Base-by-base conservation (phyloP, 345 rosid species). In the Pugionium dolabratum region DNA sequence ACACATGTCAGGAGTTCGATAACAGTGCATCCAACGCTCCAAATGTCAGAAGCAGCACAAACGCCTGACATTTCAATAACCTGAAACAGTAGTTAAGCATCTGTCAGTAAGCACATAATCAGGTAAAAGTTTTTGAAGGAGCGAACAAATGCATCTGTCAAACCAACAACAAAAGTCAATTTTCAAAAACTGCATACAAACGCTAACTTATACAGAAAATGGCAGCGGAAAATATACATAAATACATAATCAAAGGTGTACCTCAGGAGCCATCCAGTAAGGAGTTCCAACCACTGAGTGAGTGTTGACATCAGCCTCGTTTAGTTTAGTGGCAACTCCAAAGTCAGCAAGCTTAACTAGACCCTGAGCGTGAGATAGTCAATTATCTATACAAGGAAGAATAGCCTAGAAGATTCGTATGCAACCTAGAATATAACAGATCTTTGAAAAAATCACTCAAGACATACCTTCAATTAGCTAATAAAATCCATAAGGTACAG, bases 201-300 rank as follows among this genome's bases (percentile, higher is more conserved):
- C 32, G 29, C n/a, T 25, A 51, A 42, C 7, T 10, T 52, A 51
- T 7, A 43, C 36, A 46, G 27, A 45, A 66, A 10, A 5, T 45
- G 68, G 68, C 11, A 52, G 67, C 54, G 63, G 1, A 11, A 31
- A 47, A 45, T 66, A 35, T 9, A 25, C 50, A 35, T 29, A 11
- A 63, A 35, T 9, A 25, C 50, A 35, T 29, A 11, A 63, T 4
- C 30, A 68, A 55, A 44, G 46, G 54, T 59, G 51, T 79, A 95
- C 99, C 96, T 95, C 97, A 18, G 99, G 99, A 62, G 99, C 99
- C 99, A 95, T 95, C 99, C 99, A 95, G 50, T 91, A 95, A 57
- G 99, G 99, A 39, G 95, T 87, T 77, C 97, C 99, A 75, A 86
- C 97, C 68, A 95, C 97, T 28, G 97, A 91, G 76, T 85, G 96